These are phyloP conservation scores for Tetracladium setigerum DNA, from an alignment of 495 filamentous ascomycete genomes.

Conservation along the genomic window DNA sequence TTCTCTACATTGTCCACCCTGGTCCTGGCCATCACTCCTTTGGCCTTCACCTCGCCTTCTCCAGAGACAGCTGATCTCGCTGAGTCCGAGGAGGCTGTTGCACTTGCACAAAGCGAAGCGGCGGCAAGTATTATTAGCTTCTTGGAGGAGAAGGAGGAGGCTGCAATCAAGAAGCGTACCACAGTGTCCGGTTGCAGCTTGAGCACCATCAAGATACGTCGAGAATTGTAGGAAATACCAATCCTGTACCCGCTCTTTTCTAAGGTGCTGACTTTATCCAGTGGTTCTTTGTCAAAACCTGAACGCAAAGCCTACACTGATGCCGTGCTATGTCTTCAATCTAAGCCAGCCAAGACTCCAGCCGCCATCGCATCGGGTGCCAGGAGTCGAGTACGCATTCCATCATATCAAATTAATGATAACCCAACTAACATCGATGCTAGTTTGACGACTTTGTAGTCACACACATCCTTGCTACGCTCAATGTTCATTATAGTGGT, in stretches of 20 bases:
- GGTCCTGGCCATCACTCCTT: no score
- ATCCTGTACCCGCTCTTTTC: background rate
- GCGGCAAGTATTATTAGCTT: no score
- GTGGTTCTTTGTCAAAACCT: constrained; percentile 36
- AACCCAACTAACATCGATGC: constrained; percentile 43
- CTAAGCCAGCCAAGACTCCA: constrained; percentile 37
- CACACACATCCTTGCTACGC: constrained; percentile 58
- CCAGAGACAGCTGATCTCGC: no score
- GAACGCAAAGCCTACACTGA: constrained; percentile 53
- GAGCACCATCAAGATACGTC: constrained; percentile 11
- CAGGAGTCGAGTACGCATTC: constrained; percentile 13
- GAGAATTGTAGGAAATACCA: constrained; percentile 12
- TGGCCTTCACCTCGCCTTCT: no score
- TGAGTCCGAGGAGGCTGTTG: no score
- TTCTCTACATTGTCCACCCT: no score
- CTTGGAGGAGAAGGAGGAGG: constrained; percentile 5
- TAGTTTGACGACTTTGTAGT: constrained; percentile 69
- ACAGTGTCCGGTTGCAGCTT: constrained; percentile 8
- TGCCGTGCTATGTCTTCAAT: constrained; percentile 56
- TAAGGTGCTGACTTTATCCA: constrained; percentile 15
- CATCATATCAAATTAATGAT: constrained; percentile 23
- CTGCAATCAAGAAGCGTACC: constrained; percentile 4
- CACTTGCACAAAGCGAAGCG: no score
- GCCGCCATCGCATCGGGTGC: constrained; percentile 25
- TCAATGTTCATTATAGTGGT: constrained; percentile 51